These are phyloP conservation scores for Aspergillus ochraceoroseus DNA, from an alignment of 2,329 filamentous ascomycete species.

Conservation along the genomic window DNA sequence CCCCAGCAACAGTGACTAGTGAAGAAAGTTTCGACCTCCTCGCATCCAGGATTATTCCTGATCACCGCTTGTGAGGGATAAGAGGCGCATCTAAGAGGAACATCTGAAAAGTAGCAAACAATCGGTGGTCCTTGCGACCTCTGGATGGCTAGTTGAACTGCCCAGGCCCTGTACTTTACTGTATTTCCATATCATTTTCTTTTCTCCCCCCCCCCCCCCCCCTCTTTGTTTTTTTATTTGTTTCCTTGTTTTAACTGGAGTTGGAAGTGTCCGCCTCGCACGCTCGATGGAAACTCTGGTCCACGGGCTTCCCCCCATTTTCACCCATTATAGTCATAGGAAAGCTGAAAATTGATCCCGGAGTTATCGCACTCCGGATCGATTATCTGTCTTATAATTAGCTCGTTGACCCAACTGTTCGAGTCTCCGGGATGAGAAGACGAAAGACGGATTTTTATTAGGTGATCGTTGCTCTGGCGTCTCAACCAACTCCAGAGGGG, in stretches of 20 bases:
- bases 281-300: not conserved
- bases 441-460: no score
- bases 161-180: constrained; percentile 6
- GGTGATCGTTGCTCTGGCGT: no score
- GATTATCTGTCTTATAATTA: no score
- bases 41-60: constrained; percentile 35
- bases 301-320: not conserved
- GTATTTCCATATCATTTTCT: constrained; percentile 6
- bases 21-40: constrained; percentile 48
- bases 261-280: no score
- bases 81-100: constrained; percentile 1
- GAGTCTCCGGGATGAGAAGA: no score
- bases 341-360: constrained; percentile 5
- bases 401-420: no score
- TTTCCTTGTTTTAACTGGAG: constrained; percentile 3
- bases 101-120: constrained; percentile 16
- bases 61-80: constrained; percentile 10
- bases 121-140: not conserved
- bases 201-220: constrained; percentile 6
- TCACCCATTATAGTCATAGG: not conserved
- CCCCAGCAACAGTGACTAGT: constrained; percentile 40
- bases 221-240: not conserved
- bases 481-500: not conserved
- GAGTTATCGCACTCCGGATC: constrained; percentile 14
- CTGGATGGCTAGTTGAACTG: constrained; percentile 10